Evolutionary conservation across 352 stramenopile species (phyloP), one percentile per base, ranked within the genome.

Genomic region (Phytophthora constricta): DNA sequence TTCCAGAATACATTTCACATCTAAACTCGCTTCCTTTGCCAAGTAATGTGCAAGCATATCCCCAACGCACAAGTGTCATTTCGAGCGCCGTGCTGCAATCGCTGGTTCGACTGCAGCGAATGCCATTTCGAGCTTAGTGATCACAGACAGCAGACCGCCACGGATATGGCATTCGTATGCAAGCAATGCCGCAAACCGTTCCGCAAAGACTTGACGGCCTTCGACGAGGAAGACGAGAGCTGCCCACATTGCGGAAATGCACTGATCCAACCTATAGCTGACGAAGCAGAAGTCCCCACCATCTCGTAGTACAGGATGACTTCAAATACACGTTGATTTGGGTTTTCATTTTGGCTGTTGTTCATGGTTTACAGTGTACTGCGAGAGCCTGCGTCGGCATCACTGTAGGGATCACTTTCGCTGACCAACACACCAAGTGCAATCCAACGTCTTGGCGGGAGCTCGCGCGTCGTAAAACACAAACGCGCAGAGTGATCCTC

Each of bases 21-120:
- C 4, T 11, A 55, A 20, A 39, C 33, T 54, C 46, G 41, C 43
- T 41, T 56, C 16, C 55, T 27, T 45, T 45, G n/a, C 33, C 47
- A 33, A 4, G 34, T 41, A 14, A 86, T 86, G 80, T 89, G 77
- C 73, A 81, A 79, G 55, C 77, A 85, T 51, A 79, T 85, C 47
- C 43, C 65, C 14, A 83, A 83, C 39, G 74, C 58, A 10, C 65
- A 77, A 56, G 69, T 84, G 34, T 73, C 82, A 8, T 92, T 92
- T 69, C 82, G 67, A 39, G 77, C 84, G 26, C 79, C 84, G 46
- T 92, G 86, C 68, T 94, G 84, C 69, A 77, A 72, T 16, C 84
- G 80, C 43, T 94, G 82, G 86, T 94, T 92, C 58, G 84, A 92
- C 63, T 94, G 84, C 71, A 87, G 70, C 55, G 80, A 90, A 60